Evolutionary conservation across 2,329 filamentous ascomycete genomes (phyloP), one percentile per base, ranked within the genome.

Genomic region (Cladophialophora yegresii): DNA sequence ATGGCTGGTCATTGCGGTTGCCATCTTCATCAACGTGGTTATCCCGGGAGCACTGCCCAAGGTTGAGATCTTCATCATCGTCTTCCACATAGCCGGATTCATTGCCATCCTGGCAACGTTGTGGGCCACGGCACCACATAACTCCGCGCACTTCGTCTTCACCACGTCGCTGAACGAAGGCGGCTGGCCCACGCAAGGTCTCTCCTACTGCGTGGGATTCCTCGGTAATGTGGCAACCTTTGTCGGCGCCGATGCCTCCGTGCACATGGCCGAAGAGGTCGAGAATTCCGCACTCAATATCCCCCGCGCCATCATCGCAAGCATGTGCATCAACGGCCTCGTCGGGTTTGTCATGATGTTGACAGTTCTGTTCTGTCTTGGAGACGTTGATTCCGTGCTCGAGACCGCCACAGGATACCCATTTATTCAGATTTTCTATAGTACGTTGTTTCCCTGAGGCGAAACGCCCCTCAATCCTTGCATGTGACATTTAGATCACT

Each of bases 61-160:
- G n/a, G 72, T 81, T 8, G 78, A 81, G 63, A 77, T 77, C 9
- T 72, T 76, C 60, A 77, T 78, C 28, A 70, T 80, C n/a, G 71
- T 80, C 16, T 60, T 80, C 23, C 78, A 80, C 58, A 73, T 81
- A n/a, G 71, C 81, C 1, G 79, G 80, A 0, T 81, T 84, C 70
- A 79, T 82, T 58, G 77, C 75, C 12, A 73, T 80, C 6, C 66
- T 80, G 9, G 73, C 77, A 0, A 75, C 77, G 1, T 69, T 80
- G 2, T 73, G 70, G 61, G 71, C 72, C 4, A 74, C 75, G 23
- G 69, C 71, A 0, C 71, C 72, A 2, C 72, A 73, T 53, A 70
- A 71, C 45, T 70, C 70, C n/a, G 63, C 72, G 1, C 63, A 70
- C 12, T 74, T 73, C 59, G 75, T 77, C 23, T 77, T 75, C 51